Base-by-base conservation (phyloP, 352 stramenopile genomes). In the Albugo candida region DNA sequence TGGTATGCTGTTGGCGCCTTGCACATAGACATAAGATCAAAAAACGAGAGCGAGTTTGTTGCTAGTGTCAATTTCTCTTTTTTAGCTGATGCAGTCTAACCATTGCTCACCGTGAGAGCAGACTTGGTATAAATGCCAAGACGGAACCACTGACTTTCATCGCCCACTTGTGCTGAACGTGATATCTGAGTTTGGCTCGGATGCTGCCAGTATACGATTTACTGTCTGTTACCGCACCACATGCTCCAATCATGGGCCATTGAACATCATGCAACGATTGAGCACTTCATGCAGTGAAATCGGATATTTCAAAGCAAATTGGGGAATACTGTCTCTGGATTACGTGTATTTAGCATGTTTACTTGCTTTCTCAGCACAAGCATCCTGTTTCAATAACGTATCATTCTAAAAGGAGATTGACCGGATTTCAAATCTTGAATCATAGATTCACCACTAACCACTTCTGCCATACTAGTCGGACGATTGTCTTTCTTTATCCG, bases 21-120 rank as follows among this genome's bases (percentile, higher is more conserved):
- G 16, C 27, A 48, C 48, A 53, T 53, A 11, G 46, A 19, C 8
- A 41, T 41, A 13, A 48, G 37, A 10, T 53, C 48, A 36, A 53
- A 53, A n/a, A 11, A 53, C 5, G 40, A 18, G 5, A 53, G 48
- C 17, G 48, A 41, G 14, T 47, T 47, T 0, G 48, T 48, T 3
- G 20, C 21, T 2, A 5, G 36, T 0, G 17, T 16, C 37, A 53
- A 36, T 13, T 53, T 37, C 1, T 6, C 40, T 16, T 46, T 36
- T 13, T 14, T 10, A 17, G 46, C 37, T 1, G 37, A 48, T 0
- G 14, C 12, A 13, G 8, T 45, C 48, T 37, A 53, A 35, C 38
- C 45, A 17, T 13, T 36, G 5, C 17, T 37, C 10, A 34, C 31
- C 4, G 19, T 14, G 35, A 34, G 48, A 53, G 18, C 37, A 53